Evolutionary conservation across 2,329 filamentous ascomycete genomes (phyloP).

Genomic region (Clonostachys chloroleuca): DNA sequence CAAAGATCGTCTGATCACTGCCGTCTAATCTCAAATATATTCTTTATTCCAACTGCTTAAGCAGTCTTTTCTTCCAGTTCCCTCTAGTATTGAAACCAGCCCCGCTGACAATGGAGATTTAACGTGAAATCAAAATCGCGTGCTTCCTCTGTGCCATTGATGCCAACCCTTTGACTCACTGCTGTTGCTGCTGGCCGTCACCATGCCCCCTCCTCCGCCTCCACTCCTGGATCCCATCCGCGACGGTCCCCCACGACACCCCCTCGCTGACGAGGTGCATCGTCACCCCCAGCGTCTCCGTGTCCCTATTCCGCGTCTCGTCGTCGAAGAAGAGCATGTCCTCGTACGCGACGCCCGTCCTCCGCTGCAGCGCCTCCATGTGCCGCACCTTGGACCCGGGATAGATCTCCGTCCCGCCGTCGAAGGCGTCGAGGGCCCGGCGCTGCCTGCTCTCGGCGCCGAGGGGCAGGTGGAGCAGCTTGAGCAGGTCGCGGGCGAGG

Average conservation of each 20-base stretch:
- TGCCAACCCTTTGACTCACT: not conserved
- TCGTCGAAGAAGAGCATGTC: constrained; percentile 98
- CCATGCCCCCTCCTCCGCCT: constrained; percentile 59
- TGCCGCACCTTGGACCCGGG: constrained; percentile 83
- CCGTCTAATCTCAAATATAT: too few species aligned
- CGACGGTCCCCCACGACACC: constrained; percentile 71
- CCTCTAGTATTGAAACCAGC: too few species aligned
- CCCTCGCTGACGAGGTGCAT: constrained; percentile 82
- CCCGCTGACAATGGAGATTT: too few species aligned
- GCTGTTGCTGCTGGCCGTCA: not conserved
- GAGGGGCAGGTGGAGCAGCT: constrained; percentile 57
- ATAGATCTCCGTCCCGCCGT: constrained; percentile 60
- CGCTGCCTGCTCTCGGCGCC: constrained; percentile 7
- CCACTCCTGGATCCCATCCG: constrained; percentile 78
- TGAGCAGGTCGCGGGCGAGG: constrained; percentile 76
- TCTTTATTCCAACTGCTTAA: too few species aligned
- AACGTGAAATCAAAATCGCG: not conserved
- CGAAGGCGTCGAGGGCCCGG: constrained; percentile 47
- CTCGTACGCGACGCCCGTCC: constrained; percentile 66
- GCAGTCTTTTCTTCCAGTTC: too few species aligned
- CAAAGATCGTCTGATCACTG: too few species aligned
- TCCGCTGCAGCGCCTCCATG: constrained; percentile 68
- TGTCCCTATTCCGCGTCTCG: constrained; percentile 80
- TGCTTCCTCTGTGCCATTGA: not conserved
- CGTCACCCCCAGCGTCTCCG: constrained; percentile 72